A percentile compares a stretch with the other conserved stretches of the same genome.
These are phyloP conservation scores for Aspergillus amoenus DNA, from an alignment of 2,329 filamentous ascomycete species.

Conservation along the genomic window DNA sequence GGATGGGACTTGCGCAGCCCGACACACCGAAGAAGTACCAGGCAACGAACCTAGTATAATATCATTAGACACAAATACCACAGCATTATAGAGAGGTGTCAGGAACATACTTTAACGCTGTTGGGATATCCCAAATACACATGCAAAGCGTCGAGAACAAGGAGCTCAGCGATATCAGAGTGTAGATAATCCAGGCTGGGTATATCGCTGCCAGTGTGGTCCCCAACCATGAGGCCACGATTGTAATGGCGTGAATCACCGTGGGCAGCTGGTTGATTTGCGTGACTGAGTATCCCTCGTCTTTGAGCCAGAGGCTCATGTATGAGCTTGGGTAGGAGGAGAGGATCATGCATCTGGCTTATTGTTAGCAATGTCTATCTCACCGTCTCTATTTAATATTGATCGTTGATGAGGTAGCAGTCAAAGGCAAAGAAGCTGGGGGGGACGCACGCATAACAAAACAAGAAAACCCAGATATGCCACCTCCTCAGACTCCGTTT, in stretches of 20 bases:
- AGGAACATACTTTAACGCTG: conserved; percentile 43
- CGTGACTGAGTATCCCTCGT: conserved; percentile 48
- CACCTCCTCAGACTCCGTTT: conserved; percentile 49
- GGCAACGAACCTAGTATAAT: conserved; percentile 35
- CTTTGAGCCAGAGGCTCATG: conserved; percentile 56
- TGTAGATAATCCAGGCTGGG: conserved; percentile 51
- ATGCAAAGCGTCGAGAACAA: conserved; percentile 49
- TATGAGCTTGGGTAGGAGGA: conserved; percentile 47
- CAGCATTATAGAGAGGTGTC: background rate
- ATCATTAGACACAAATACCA: background rate
- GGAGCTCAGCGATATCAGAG: conserved; percentile 40
- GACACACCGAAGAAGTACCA: conserved; percentile 45
- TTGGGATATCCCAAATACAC: conserved; percentile 53
- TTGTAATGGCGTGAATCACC: conserved; percentile 49
- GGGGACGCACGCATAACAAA: conserved; percentile 48
- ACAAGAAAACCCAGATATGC: conserved; percentile 54
- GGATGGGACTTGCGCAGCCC: conserved; percentile 43
- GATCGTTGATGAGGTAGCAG: background rate
- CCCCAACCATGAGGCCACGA: conserved; percentile 51
- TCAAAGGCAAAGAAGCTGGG: background rate
- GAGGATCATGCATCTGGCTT: conserved; percentile 44
- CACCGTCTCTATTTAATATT: background rate
- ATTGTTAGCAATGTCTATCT: background rate
- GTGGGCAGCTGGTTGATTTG: conserved; percentile 54
- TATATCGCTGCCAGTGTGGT: conserved; percentile 54